These are phyloP conservation scores for Fraxinus albicans DNA, from an alignment of 305 asterid genomes.

Conservation along the genomic window DNA sequence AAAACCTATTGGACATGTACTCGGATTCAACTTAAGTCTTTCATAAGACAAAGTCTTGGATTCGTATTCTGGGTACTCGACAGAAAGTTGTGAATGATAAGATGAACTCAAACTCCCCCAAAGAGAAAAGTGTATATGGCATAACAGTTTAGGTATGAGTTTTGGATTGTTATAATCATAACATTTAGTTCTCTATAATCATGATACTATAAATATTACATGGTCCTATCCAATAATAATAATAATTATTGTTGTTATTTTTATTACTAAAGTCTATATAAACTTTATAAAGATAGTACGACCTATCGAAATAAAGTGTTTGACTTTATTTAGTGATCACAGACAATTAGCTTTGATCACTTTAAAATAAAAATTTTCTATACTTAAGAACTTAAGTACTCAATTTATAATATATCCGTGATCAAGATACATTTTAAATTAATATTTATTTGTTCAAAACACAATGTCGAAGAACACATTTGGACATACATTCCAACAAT, in stretches of 20 bases:
- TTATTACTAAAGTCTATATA: background rate
- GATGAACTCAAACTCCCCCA: background rate
- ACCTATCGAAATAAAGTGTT: background rate
- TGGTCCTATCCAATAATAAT: no score
- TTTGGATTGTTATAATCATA: background rate
- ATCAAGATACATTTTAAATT: no score
- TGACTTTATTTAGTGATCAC: background rate
- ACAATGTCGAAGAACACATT: background rate
- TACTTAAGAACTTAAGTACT: no score
- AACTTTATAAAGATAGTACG: background rate
- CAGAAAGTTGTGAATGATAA: no score
- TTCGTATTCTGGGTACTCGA: no score
- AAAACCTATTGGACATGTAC: no score
- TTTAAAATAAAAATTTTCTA: no score
- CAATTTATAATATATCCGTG: no score
- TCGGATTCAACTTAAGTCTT: no score
- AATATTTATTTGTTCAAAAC: no score
- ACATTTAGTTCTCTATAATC: background rate
- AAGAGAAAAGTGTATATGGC: no score
- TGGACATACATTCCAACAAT: background rate
- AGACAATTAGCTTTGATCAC: background rate
- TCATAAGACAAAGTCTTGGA: background rate
- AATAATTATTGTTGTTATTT: no score
- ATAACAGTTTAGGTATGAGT: background rate
- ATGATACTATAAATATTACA: background rate